Evolutionary conservation across 2,329 filamentous ascomycete genomes (phyloP).

Genomic region (Pyricularia pennisetigena): DNA sequence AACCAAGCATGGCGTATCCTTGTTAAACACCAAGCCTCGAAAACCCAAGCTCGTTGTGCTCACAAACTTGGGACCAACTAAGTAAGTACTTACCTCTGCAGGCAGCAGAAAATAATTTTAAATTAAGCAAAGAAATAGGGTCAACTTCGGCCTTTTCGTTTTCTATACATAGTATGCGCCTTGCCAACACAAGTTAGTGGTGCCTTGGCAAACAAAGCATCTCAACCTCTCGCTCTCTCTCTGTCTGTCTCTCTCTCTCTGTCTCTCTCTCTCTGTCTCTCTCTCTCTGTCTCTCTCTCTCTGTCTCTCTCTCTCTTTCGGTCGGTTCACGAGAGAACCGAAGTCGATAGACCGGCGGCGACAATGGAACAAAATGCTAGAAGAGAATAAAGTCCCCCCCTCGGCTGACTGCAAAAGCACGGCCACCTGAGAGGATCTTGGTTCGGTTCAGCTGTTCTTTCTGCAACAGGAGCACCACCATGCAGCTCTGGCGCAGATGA

Average conservation of each 20-base stretch:
- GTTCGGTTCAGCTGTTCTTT: background rate
- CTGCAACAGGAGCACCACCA: background rate
- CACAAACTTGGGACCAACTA: background rate
- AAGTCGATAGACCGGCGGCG: background rate
- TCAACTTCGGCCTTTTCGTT: background rate
- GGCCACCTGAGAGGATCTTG: background rate
- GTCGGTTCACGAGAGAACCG: too few species aligned
- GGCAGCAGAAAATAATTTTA: background rate
- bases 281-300: too few species aligned
- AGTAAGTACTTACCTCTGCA: background rate
- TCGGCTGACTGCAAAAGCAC: background rate
- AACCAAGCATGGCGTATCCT: background rate
- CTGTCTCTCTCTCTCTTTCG: too few species aligned
- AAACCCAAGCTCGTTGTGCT: background rate
- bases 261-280: too few species aligned
- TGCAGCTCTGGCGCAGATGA: background rate
- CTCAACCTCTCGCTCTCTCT: background rate
- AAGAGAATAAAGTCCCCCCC: background rate
- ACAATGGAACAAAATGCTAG: background rate
- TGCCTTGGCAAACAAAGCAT: background rate
- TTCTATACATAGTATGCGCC: background rate
- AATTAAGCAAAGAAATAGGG: background rate
- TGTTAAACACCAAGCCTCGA: background rate
- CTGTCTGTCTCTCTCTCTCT: too few species aligned
- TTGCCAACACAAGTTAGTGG: background rate